These are phyloP conservation scores for Teunomyces gatunensis DNA, from an alignment of 805 yeast species.

Conservation along the genomic window DNA sequence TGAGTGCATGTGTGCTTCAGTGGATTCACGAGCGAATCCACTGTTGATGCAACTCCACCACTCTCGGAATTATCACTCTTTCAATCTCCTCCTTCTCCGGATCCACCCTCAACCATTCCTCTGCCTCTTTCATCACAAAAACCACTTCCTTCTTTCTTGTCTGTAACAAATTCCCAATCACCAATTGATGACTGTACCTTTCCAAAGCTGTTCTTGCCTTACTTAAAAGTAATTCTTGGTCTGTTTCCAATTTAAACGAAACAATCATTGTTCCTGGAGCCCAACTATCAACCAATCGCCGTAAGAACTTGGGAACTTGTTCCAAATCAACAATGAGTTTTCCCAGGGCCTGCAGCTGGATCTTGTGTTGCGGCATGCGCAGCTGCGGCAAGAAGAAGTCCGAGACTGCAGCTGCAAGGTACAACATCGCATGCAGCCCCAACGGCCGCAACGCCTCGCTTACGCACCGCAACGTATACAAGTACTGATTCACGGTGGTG, in stretches of 20 bases:
- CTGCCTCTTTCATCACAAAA: conserved; percentile 59
- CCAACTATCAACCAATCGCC: conserved; percentile 88
- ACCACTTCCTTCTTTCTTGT: conserved; percentile 86
- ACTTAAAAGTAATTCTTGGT: conserved; percentile 59
- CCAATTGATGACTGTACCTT: conserved; percentile 88
- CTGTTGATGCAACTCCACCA: conserved; percentile 55
- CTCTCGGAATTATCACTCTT: conserved; percentile 74
- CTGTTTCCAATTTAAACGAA: conserved; percentile 93
- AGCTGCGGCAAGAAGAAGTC: conserved; percentile 91
- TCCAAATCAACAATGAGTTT: conserved; percentile 82
- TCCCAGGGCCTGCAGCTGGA: conserved; percentile 75
- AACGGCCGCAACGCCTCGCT: conserved; percentile 57
- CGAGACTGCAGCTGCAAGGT: conserved; percentile 95
- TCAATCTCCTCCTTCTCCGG: conserved; percentile 62
- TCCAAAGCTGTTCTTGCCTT: conserved; percentile 79
- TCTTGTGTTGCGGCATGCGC: conserved; percentile 88
- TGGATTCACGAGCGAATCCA: conserved; percentile 38
- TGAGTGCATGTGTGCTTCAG: no score
- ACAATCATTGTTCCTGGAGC: conserved; percentile 94
- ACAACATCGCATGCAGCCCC: conserved; percentile 66
- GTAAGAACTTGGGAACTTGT: conserved; percentile 93
- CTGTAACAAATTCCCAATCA: conserved; percentile 89
- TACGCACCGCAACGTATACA: conserved; percentile 73
- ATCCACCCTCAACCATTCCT: conserved; percentile 51
- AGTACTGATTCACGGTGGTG: conserved; percentile 92